Base-by-base conservation (phyloP, 768 basidiomycete species). In the Paxillus ammoniavirescens region DNA sequence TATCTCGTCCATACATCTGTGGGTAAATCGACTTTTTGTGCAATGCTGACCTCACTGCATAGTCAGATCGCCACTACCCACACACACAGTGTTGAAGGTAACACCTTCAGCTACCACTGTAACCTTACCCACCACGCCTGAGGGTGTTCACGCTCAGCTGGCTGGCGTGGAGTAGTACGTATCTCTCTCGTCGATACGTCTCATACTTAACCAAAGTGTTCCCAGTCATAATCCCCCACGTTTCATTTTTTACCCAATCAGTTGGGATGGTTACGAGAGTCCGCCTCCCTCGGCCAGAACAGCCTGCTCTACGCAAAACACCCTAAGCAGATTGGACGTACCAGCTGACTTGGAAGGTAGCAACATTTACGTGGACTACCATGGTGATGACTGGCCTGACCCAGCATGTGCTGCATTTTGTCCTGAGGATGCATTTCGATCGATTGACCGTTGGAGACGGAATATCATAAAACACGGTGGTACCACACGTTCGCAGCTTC, bases 311-410 rank as follows among this genome's bases (percentile, higher is more conserved):
- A 17, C n/a, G 2, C 17, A 31, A 18, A 30, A 12, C 33, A 47
- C 12, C 18, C 4, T 8, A 21, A 18, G 12, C 38, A 43, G 21
- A 14, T 26, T 26, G 30, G 41, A 43, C 38, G 17, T 40, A 15
- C 28, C 44, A 31, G 28, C 26, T 31, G 37, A 35, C 7, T 28
- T 44, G 54, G 40, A 31, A 4, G 28, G 42, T 47, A 21, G 18
- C 6, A 41, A 38, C 23, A 37, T 49, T 3, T 21, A 26, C 15
- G 43, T 10, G 26, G 26, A 26, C 26, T 41, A 33, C n/a, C 15
- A 26, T 1, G 49, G 56, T n/a, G 79, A 80, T 57, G 78, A 74
- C 48, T 62, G 75, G 38, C 66, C 75, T 51, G 65, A 51, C 50
- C 58, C 54, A 33, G 56, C 59, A 40, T 59, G 58, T 5, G 57